Percentiles rank a stretch among this genome's conserved stretches.
phyloP scores from a whole-genome alignment of 78 protist genomes.

The Guillardia theta region DNA sequence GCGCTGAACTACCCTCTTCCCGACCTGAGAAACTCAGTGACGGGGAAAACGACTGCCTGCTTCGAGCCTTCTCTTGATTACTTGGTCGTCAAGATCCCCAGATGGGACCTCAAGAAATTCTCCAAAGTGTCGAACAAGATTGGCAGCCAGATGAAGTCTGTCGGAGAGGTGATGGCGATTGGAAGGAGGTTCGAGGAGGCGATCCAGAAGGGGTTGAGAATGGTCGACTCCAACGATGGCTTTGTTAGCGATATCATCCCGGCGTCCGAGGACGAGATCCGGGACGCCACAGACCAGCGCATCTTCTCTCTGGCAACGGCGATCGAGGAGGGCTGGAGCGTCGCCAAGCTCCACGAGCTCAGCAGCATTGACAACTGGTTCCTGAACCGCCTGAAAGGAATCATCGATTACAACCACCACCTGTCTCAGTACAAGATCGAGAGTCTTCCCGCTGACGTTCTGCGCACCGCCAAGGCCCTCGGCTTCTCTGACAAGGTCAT shows the following conservation, averaged over 20 bases:
- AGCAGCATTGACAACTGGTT: constrained; percentile 93
- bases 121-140: constrained; percentile 40
- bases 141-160: constrained; percentile 89
- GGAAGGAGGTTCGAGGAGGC: constrained; percentile 95
- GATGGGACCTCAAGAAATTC: constrained; percentile 69
- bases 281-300: constrained; percentile 81
- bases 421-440: background rate
- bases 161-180: constrained; percentile 97
- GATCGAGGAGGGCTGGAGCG: constrained; percentile 19
- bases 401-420: constrained; percentile 40
- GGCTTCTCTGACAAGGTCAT: constrained; percentile 83
- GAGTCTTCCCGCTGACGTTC: background rate
- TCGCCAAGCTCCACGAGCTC: constrained; percentile 77
- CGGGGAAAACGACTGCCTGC: constrained; percentile 88
- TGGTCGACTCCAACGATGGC: constrained; percentile 57
- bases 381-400: constrained; percentile 77
- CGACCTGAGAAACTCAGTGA: constrained; percentile 56
- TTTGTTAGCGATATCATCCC: background rate
- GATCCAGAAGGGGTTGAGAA: constrained; percentile 83
- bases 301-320: constrained; percentile 82
- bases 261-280: constrained; percentile 65
- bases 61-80: constrained; percentile 96
- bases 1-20: constrained; percentile 71
- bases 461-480: constrained; percentile 72
- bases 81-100: constrained; percentile 69